Evolutionary conservation across 768 basidiomycete species (phyloP).

Genomic region (Pisolithus tinctorius): DNA sequence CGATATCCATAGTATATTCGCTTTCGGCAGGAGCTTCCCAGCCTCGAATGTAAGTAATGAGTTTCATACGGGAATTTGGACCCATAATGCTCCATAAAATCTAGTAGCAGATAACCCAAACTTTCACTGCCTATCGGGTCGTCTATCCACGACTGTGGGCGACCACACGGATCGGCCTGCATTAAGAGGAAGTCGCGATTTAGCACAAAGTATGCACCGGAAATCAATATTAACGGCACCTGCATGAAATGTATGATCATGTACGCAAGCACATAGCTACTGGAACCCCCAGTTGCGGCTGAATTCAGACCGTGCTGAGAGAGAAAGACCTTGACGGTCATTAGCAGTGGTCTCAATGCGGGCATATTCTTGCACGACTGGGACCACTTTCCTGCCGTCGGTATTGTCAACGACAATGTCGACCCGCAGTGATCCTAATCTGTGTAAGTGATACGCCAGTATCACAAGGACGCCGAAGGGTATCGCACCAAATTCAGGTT

Average conservation of each 20-base stretch:
- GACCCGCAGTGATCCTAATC: not conserved
- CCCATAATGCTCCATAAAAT: not conserved
- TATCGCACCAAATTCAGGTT: not conserved
- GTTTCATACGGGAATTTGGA: not conserved
- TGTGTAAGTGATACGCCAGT: not conserved
- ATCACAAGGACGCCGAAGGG: not conserved
- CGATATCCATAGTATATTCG: not conserved
- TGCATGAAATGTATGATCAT: not conserved
- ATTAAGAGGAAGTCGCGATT: not conserved
- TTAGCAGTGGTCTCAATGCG: not conserved
- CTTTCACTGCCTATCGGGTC: not conserved
- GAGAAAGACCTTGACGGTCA: not conserved
- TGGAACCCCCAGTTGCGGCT: not conserved
- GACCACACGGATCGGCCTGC: not conserved
- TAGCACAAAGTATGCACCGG: not conserved
- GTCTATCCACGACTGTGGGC: not conserved
- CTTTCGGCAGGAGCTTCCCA: not conserved
- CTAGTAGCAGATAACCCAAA: not conserved
- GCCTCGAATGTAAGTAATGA: not conserved
- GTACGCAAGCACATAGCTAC: not conserved
- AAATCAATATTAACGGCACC: not conserved
- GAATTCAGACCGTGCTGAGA: not conserved
- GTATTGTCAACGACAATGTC: not conserved
- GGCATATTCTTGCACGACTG: not conserved
- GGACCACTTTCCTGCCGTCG: not conserved